These are phyloP conservation scores for Caloboletus firmus DNA, from an alignment of 1,284 basidiomycete species.

Conservation along the genomic window DNA sequence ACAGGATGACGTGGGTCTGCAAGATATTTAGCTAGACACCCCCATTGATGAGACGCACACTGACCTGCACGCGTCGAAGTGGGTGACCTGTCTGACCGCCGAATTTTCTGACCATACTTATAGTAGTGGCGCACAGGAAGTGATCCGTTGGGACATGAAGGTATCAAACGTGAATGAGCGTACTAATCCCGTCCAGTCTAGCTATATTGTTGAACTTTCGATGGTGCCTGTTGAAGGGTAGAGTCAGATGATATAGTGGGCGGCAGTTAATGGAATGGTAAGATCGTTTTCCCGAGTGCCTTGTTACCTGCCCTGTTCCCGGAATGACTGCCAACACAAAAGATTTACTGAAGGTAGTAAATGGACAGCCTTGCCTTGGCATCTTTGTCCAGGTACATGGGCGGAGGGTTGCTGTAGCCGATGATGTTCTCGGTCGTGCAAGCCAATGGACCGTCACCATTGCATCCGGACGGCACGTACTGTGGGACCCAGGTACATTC, in stretches of 20 bases:
- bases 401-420: too few relatives aligned
- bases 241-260: neutral
- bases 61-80: constrained; percentile 7
- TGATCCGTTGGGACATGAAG: neutral
- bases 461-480: neutral
- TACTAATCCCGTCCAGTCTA: neutral
- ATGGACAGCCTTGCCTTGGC: too few relatives aligned
- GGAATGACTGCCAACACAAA: neutral
- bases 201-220: neutral
- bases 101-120: neutral
- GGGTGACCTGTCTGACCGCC: neutral
- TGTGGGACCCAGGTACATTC: neutral
- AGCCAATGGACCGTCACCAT: neutral
- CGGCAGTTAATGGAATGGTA: neutral
- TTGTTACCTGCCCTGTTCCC: neutral
- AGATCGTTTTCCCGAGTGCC: neutral
- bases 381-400: neutral
- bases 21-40: neutral
- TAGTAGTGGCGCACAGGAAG: constrained; percentile 6
- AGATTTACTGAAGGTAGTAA: too few relatives aligned
- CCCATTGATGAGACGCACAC: neutral
- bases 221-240: neutral
- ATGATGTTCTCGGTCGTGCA: too few relatives aligned
- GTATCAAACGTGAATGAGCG: neutral
- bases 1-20: neutral